Conservation (phyloP, 2,329 filamentous ascomycete genomes). For the Xylaria sp. region DNA sequence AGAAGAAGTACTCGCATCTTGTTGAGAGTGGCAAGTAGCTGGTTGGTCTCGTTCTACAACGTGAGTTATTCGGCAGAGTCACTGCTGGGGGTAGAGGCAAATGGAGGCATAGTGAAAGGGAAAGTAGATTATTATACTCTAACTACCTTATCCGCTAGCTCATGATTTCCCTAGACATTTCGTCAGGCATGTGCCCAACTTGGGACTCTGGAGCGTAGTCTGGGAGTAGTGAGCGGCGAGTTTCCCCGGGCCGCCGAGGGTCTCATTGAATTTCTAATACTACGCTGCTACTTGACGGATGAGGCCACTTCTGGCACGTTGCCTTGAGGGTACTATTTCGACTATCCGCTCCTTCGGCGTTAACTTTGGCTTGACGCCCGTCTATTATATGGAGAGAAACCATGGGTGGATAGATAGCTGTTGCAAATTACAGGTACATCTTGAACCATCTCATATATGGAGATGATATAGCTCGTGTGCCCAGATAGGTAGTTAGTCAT, state of each 20-base stretch:
- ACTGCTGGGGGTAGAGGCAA: background rate
- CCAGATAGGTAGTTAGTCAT: constrained; percentile 4
- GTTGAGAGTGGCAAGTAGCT: background rate
- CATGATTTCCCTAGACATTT: background rate
- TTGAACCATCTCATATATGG: background rate
- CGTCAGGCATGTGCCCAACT: background rate
- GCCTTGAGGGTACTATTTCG: constrained; percentile 5
- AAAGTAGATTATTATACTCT: constrained; percentile 14
- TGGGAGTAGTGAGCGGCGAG: background rate
- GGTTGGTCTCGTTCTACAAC: background rate
- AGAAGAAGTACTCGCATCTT: constrained; percentile 37
- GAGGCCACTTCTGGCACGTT: constrained; percentile 11
- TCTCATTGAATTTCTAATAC: constrained; percentile 12
- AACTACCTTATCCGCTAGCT: background rate
- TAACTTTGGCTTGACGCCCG: background rate
- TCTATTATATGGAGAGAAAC: background rate
- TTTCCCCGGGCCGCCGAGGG: constrained; percentile 3
- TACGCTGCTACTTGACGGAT: constrained; percentile 12
- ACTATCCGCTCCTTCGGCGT: constrained; percentile 3
- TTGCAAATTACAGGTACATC: background rate
- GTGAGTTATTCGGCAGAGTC: constrained; percentile 4
- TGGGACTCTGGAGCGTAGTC: constrained; percentile 3
- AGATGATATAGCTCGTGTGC: background rate
- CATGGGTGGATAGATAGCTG: background rate
- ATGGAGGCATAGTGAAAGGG: background rate